These are phyloP conservation scores for Aspergillus thermomutatus DNA, from an alignment of 2,329 filamentous ascomycete species.

Conservation along the genomic window DNA sequence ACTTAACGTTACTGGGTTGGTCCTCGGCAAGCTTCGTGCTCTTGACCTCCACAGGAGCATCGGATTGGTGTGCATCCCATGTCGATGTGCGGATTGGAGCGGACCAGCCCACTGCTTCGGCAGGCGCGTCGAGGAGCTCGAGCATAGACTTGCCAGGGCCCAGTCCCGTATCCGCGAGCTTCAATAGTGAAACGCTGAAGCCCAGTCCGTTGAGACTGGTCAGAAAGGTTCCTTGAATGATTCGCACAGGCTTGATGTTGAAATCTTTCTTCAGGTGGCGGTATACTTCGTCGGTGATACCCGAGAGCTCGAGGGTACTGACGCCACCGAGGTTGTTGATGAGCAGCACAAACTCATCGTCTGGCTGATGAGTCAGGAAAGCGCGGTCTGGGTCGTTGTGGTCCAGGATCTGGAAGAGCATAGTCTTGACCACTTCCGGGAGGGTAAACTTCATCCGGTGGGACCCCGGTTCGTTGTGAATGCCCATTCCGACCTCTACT, in stretches of 20 bases:
- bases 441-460: slow-evolving; percentile 50
- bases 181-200: slow-evolving; percentile 66
- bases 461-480: slow-evolving; percentile 63
- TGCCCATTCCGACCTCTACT: slow-evolving; percentile 70
- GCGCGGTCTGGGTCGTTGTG: slow-evolving; percentile 60
- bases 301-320: slow-evolving; percentile 63
- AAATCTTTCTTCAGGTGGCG: slow-evolving; percentile 58
- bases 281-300: slow-evolving; percentile 64
- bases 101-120: slow-evolving; percentile 65
- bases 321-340: slow-evolving; percentile 70
- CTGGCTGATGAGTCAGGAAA: slow-evolving; percentile 56
- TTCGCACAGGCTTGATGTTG: slow-evolving; percentile 58
- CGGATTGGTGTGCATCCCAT: slow-evolving; percentile 50
- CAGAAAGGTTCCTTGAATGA: slow-evolving; percentile 67
- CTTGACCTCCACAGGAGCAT: slow-evolving; percentile 42
- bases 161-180: slow-evolving; percentile 58
- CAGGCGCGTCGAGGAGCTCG: slow-evolving; percentile 64
- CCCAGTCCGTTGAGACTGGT: slow-evolving; percentile 69
- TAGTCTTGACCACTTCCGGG: slow-evolving; percentile 53
- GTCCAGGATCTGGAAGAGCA: slow-evolving; percentile 64
- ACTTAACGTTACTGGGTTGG: slow-evolving; percentile 51
- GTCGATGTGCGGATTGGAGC: slow-evolving; percentile 57
- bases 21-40: slow-evolving; percentile 41
- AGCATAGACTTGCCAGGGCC: slow-evolving; percentile 55
- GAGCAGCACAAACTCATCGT: slow-evolving; percentile 60